Evolutionary conservation across 2,329 filamentous ascomycete species (phyloP).

Genomic region (Graphilbum fragrans): DNA sequence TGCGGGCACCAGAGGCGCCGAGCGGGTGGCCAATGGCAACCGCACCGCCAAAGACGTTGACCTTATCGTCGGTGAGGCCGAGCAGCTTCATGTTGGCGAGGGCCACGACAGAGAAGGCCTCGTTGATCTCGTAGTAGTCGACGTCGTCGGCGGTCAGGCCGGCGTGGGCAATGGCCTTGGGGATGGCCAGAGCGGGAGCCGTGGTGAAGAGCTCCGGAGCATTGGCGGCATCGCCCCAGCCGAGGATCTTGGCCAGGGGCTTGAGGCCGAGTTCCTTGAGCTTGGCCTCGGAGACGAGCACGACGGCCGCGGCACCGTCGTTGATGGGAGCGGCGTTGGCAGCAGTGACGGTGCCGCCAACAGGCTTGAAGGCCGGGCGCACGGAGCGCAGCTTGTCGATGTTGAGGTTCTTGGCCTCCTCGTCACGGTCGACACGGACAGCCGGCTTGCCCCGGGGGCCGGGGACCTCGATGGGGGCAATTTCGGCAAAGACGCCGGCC

Average conservation of each 20-base stretch:
- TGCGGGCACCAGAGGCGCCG: conserved; percentile 85
- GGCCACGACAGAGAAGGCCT: conserved; percentile 94
- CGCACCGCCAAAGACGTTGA: conserved; percentile 90
- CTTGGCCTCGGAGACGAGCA: conserved; percentile 89
- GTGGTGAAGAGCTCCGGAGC: conserved; percentile 93
- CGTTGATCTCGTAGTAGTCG: conserved; percentile 97
- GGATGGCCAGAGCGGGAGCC: conserved; percentile 83
- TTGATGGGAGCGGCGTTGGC: conserved; percentile 95
- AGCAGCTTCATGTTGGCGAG: conserved; percentile 94
- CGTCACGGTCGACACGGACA: conserved; percentile 69
- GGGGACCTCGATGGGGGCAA: conserved; percentile 76
- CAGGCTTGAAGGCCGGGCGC: conserved; percentile 70
- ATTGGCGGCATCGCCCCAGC: conserved; percentile 91
- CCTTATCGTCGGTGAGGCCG: conserved; percentile 65
- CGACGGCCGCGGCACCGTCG: conserved; percentile 83
- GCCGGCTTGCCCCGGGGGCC: conserved; percentile 84
- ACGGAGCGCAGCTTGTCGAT: conserved; percentile 72
- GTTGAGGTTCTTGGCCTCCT: conserved; percentile 93
- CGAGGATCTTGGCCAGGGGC: conserved; percentile 90
- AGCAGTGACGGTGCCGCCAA: conserved; percentile 80
- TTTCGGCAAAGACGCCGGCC: conserved; percentile 76
- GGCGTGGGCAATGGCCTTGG: conserved; percentile 94
- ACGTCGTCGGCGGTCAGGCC: conserved; percentile 65
- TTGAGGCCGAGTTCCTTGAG: conserved; percentile 84
- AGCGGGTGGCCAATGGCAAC: conserved; percentile 94